Percentiles rank a stretch among this genome's conserved stretches.
phyloP scores from a whole-genome alignment of 2,329 filamentous ascomycete species.

The Aspergillus brunneoviolaceus region DNA sequence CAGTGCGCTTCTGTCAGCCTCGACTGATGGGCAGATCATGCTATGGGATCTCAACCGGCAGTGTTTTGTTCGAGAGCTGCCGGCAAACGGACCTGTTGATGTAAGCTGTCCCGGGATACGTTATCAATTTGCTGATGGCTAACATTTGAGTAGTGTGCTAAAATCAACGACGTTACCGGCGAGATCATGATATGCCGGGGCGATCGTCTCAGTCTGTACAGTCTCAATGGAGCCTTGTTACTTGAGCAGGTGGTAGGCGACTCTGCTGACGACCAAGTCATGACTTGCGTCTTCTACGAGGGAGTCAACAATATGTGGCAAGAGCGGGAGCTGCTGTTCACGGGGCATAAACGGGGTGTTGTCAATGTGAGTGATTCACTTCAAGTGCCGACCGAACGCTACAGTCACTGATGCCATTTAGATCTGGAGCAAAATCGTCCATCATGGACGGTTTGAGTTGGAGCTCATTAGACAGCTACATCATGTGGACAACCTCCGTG shows the following conservation, averaged over 20 bases:
- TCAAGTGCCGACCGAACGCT: neutral
- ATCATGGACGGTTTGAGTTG: slow-evolving; percentile 68
- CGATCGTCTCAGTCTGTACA: slow-evolving; percentile 73
- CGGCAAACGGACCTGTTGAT: slow-evolving; percentile 53
- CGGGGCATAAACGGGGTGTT: slow-evolving; percentile 77
- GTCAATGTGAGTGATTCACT: slow-evolving; percentile 60
- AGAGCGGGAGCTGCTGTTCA: slow-evolving; percentile 81
- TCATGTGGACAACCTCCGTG: slow-evolving; percentile 69
- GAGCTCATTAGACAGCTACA: slow-evolving; percentile 79
- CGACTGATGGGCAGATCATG: slow-evolving; percentile 76
- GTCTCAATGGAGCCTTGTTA: slow-evolving; percentile 80
- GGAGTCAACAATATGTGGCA: slow-evolving; percentile 89
- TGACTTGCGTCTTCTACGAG: slow-evolving; percentile 89
- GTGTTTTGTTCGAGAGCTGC: slow-evolving; percentile 77
- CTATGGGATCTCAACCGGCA: slow-evolving; percentile 93
- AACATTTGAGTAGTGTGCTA: slow-evolving; percentile 64
- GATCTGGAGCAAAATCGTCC: slow-evolving; percentile 59
- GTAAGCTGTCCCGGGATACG: slow-evolving; percentile 28
- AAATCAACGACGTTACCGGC: slow-evolving; percentile 86
- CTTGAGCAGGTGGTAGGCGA: slow-evolving; percentile 79
- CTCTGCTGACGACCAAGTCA: slow-evolving; percentile 69
- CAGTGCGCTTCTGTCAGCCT: slow-evolving; percentile 81
- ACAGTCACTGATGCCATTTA: slow-evolving; percentile 25
- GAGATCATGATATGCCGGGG: slow-evolving; percentile 84
- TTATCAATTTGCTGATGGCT: neutral